These are phyloP conservation scores for Erodium moschatum DNA, from an alignment of 441 rosid genomes.

Conservation along the genomic window DNA sequence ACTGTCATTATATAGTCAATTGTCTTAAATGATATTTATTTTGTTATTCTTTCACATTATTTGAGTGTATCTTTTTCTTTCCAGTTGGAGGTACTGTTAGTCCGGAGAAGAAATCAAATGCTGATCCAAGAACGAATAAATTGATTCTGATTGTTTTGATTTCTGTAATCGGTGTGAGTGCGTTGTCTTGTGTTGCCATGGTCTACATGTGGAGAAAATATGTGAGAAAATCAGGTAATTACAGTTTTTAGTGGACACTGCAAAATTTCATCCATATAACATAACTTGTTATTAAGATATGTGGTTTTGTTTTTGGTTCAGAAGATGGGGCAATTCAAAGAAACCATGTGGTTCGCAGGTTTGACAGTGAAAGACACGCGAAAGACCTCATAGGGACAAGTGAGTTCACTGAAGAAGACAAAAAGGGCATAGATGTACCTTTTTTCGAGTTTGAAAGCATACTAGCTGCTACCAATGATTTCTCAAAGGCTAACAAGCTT, in stretches of 20 bases:
- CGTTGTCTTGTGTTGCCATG: constrained; percentile 28
- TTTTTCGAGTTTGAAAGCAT: constrained; percentile 40
- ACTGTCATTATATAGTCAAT: not conserved
- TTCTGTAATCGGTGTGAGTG: constrained; percentile 28
- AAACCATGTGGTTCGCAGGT: constrained; percentile 24
- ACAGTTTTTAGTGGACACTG: not conserved
- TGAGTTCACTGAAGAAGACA: constrained; percentile 38
- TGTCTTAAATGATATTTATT: not conserved
- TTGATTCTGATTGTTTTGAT: constrained; percentile 27
- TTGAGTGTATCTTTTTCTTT: not conserved
- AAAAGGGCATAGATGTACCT: constrained; percentile 41
- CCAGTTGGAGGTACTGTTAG: constrained; percentile 22
- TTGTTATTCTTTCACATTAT: not conserved
- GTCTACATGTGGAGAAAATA: constrained; percentile 34
- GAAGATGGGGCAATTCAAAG: constrained; percentile 23
- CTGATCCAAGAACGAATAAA: constrained; percentile 22
- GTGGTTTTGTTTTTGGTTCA: constrained; percentile 17
- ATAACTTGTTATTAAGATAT: constrained; percentile 1
- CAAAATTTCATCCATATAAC: no score
- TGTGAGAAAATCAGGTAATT: constrained; percentile 28
- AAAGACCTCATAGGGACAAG: constrained; percentile 38
- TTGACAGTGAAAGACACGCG: constrained; percentile 35
- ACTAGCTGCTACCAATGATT: constrained; percentile 42
- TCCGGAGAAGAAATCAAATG: constrained; percentile 9
- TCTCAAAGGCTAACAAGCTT: constrained; percentile 42